A percentile compares a stretch with the other conserved stretches of the same genome.
Evolutionary conservation across 192 early-diverging fungal species (phyloP).

Genomic region (Coemansia sp.): DNA sequence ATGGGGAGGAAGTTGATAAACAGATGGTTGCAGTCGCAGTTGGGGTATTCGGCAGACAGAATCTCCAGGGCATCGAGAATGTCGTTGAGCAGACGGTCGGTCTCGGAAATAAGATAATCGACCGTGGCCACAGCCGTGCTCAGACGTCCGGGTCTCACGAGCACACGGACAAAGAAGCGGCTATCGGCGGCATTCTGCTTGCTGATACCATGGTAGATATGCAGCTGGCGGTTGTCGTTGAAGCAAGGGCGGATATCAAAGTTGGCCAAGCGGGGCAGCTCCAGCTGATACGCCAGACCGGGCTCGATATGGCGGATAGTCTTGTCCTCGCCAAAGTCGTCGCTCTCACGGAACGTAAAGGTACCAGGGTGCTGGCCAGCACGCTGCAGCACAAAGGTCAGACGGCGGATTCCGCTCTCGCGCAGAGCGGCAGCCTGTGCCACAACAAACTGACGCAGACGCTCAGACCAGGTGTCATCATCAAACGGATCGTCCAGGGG

Average conservation of each 20-base stretch:
- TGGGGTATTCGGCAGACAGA: slow-evolving; percentile 82
- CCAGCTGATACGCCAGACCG: slow-evolving; percentile 95
- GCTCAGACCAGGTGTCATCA: slow-evolving; percentile 65
- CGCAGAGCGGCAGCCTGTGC: slow-evolving; percentile 60
- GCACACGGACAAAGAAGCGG: slow-evolving; percentile 96
- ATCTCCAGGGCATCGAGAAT: slow-evolving; percentile 95
- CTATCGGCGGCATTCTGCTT: slow-evolving; percentile 93
- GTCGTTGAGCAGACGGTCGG: slow-evolving; percentile 88
- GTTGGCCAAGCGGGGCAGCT: slow-evolving; percentile 86
- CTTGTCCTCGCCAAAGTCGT: slow-evolving; percentile 82
- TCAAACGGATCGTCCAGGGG: slow-evolving; percentile 57
- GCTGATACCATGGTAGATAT: slow-evolving; percentile 92
- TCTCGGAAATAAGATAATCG: slow-evolving; percentile 93
- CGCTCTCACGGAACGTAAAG: slow-evolving; percentile 92
- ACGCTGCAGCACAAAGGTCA: slow-evolving; percentile 87
- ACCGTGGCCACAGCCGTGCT: slow-evolving; percentile 77
- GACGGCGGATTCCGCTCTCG: slow-evolving; percentile 74
- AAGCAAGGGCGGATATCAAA: slow-evolving; percentile 96
- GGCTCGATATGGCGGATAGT: slow-evolving; percentile 99
- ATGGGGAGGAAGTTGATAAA: slow-evolving; percentile 98
- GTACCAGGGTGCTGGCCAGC: slow-evolving; percentile 82
- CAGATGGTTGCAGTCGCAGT: slow-evolving; percentile 98
- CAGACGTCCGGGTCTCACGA: slow-evolving; percentile 89
- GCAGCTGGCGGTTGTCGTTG: slow-evolving; percentile 91
- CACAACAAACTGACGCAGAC: slow-evolving; percentile 63